These are phyloP conservation scores for Quercus phellos DNA, from an alignment of 331 rosid species.

Conservation along the genomic window DNA sequence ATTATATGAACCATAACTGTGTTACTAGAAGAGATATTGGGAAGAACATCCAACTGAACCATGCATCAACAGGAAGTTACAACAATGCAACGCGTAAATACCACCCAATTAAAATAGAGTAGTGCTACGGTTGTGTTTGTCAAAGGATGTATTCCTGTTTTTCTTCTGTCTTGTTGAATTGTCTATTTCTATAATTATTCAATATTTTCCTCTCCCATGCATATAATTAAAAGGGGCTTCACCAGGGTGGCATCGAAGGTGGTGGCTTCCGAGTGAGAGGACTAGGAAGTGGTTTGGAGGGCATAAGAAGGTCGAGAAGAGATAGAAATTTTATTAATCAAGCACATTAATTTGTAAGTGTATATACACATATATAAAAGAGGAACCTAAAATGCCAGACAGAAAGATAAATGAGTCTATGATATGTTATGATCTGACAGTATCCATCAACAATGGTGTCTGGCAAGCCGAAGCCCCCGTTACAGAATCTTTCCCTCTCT, in stretches of 20 bases:
- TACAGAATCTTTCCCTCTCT: slow-evolving; percentile 13
- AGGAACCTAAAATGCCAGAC: not conserved
- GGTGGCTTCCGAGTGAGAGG: not conserved
- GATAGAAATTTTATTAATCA: too few relatives aligned
- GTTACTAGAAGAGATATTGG: too few relatives aligned
- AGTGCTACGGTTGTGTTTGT: not conserved
- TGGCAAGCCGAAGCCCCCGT: slow-evolving; percentile 33
- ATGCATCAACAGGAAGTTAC: too few relatives aligned
- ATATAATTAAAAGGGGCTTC: not conserved
- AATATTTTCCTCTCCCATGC: not conserved
- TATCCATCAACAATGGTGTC: not conserved
- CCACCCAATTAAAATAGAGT: too few relatives aligned
- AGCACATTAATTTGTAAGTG: too few relatives aligned
- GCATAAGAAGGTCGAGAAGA: too few relatives aligned
- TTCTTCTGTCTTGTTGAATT: not conserved
- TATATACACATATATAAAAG: not conserved
- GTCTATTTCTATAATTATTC: not conserved
- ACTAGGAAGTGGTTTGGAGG: not conserved
- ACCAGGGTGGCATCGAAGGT: too few relatives aligned
- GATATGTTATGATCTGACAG: not conserved
- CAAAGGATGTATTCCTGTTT: not conserved
- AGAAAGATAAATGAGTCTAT: not conserved
- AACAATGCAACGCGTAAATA: too few relatives aligned
- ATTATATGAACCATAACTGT: too few relatives aligned
- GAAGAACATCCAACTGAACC: too few relatives aligned